phyloP scores from a whole-genome alignment of 305 asterid genomes.

The Withania somnifera region DNA sequence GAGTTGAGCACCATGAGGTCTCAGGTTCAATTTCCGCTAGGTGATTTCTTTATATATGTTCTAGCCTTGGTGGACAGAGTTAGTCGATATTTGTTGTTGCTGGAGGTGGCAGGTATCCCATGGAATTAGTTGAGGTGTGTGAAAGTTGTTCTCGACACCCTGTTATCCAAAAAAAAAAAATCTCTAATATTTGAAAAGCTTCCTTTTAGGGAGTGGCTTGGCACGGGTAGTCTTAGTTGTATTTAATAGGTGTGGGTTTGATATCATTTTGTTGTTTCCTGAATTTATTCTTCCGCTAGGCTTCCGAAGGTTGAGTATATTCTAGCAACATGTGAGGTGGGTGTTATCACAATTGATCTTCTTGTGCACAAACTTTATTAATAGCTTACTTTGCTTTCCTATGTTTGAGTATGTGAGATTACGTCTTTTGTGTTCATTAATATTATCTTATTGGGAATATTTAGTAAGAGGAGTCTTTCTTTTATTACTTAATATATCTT shows the following conservation, averaged over 20 bases:
- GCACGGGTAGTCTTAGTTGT: neutral
- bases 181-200: neutral
- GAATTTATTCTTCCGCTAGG: neutral
- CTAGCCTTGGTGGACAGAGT: no score
- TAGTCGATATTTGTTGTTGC: no score
- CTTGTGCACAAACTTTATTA: neutral
- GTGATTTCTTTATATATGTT: no score
- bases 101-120: no score
- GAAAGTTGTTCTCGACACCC: no score
- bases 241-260: neutral
- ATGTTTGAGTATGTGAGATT: neutral
- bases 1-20: no score
- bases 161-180: no score
- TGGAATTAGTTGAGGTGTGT: no score
- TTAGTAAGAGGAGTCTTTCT: neutral
- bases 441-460: neutral
- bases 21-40: no score
- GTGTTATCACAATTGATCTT: neutral
- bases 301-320: neutral
- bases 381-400: neutral
- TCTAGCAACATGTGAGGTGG: neutral
- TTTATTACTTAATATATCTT: neutral
- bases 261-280: neutral
- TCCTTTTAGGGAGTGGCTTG: neutral
- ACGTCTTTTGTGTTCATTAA: neutral